These are phyloP conservation scores for Pleomassaria siparia DNA, from an alignment of 2,329 filamentous ascomycete species.

Conservation along the genomic window DNA sequence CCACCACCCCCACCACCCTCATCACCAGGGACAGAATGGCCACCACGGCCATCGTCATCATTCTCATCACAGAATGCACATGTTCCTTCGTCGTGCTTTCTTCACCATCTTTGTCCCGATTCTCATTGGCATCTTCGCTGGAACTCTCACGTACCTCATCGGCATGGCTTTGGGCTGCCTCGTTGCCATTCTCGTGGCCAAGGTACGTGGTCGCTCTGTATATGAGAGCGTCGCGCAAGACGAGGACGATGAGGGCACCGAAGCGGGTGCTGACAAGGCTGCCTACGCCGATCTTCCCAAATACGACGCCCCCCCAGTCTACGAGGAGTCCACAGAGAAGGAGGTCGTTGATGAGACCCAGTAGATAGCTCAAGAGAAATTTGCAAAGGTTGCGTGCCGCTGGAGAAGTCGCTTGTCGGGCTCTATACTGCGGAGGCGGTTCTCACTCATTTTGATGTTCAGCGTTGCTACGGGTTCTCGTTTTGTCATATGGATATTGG, in stretches of 20 bases:
- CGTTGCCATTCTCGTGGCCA: slow-evolving; percentile 61
- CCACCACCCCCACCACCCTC: slow-evolving; percentile 24
- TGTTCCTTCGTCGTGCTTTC: slow-evolving; percentile 53
- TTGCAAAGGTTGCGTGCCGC: neutral
- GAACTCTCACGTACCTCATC: slow-evolving; percentile 66
- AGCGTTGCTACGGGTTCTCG: too few relatives aligned
- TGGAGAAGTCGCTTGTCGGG: neutral
- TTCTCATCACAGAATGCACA: slow-evolving; percentile 25
- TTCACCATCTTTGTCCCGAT: slow-evolving; percentile 68
- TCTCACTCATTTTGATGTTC: neutral
- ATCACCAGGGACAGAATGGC: slow-evolving; percentile 22
- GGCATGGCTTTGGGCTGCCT: slow-evolving; percentile 68
- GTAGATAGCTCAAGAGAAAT: neutral
- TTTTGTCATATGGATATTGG: too few relatives aligned
- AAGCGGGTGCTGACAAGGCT: slow-evolving; percentile 31
- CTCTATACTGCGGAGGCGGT: neutral
- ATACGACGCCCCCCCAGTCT: slow-evolving; percentile 43
- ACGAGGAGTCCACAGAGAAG: slow-evolving; percentile 37
- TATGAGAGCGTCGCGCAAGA: slow-evolving; percentile 40
- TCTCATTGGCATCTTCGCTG: slow-evolving; percentile 67
- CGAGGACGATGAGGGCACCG: slow-evolving; percentile 26
- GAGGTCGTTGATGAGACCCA: slow-evolving; percentile 24
- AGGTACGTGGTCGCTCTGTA: slow-evolving; percentile 50
- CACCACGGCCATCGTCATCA: slow-evolving; percentile 24
- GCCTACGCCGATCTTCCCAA: slow-evolving; percentile 37